Conservation (phyloP, 129 eudicot genomes). For the Mikania micrantha region DNA sequence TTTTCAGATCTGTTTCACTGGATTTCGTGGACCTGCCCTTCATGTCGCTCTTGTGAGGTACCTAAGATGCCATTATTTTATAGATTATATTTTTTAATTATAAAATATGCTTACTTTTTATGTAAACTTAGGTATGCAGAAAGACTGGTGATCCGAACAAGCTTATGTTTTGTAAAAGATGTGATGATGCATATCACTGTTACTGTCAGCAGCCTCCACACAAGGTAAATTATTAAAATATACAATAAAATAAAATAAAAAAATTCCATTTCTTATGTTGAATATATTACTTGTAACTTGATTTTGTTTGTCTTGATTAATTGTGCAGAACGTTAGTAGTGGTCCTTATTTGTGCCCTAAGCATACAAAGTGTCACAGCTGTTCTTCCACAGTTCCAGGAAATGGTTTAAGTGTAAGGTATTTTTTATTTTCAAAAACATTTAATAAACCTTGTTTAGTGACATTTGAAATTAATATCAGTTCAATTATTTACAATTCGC, state of each 20-base stretch:
- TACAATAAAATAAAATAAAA: background rate
- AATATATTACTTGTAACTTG: background rate
- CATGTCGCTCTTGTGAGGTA: slow-evolving; percentile 85
- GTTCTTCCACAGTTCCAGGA: slow-evolving; percentile 92
- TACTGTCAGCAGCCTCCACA: slow-evolving; percentile 96
- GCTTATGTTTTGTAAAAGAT: slow-evolving; percentile 86
- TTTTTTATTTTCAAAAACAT: background rate
- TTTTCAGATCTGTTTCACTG: slow-evolving; percentile 82
- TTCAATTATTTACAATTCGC: slow-evolving; percentile 19
- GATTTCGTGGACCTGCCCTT: slow-evolving; percentile 90
- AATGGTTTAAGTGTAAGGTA: slow-evolving; percentile 93
- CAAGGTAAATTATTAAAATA: slow-evolving; percentile 56
- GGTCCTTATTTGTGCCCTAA: slow-evolving; percentile 96
- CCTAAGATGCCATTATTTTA: background rate
- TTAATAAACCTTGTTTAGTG: background rate
- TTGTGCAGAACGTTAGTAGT: slow-evolving; percentile 66
- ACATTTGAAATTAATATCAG: background rate
- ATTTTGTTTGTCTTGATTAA: background rate
- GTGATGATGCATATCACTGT: slow-evolving; percentile 89
- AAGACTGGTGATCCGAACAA: slow-evolving; percentile 72
- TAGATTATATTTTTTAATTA: background rate
- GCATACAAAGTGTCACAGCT: slow-evolving; percentile 93
- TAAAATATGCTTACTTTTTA: background rate
- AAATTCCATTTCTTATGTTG: background rate
- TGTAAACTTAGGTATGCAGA: slow-evolving; percentile 51